Conservation (phyloP, 2,329 filamentous ascomycete genomes). For the Xylaria polymorpha region DNA sequence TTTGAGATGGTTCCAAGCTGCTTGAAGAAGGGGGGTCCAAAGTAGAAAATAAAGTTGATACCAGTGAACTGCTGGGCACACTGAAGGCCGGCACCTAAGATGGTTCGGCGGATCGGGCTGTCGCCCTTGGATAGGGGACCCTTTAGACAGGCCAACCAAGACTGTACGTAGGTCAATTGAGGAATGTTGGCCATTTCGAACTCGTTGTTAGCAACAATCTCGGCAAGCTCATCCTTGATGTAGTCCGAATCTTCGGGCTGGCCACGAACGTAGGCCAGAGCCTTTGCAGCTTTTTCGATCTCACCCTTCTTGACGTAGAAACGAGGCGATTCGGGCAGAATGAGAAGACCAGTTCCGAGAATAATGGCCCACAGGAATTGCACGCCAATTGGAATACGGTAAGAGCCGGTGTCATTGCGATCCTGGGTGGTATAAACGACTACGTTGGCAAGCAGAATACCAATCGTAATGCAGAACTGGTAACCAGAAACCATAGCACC, state of each 20-base stretch:
- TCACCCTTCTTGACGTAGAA: constrained; percentile 76
- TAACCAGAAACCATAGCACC: constrained; percentile 79
- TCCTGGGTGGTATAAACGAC: constrained; percentile 74
- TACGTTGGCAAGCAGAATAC: constrained; percentile 75
- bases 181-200: constrained; percentile 73
- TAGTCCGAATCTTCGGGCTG: constrained; percentile 73
- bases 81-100: constrained; percentile 51
- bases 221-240: constrained; percentile 75
- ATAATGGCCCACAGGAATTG: constrained; percentile 67
- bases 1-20: constrained; percentile 72
- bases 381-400: constrained; percentile 76
- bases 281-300: constrained; percentile 67
- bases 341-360: constrained; percentile 53
- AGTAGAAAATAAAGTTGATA: constrained; percentile 82
- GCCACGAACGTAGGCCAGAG: constrained; percentile 71
- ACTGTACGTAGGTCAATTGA: constrained; percentile 64
- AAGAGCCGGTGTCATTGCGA: constrained; percentile 69
- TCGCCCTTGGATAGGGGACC: constrained; percentile 66
- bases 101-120: constrained; percentile 67
- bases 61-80: constrained; percentile 57
- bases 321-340: constrained; percentile 73
- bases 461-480: constrained; percentile 81
- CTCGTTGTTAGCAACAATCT: constrained; percentile 79
- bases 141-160: constrained; percentile 70
- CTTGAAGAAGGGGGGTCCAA: constrained; percentile 77